Base-by-base conservation (phyloP, 2,329 filamentous ascomycete genomes). In the Nothopassalora personata region DNA sequence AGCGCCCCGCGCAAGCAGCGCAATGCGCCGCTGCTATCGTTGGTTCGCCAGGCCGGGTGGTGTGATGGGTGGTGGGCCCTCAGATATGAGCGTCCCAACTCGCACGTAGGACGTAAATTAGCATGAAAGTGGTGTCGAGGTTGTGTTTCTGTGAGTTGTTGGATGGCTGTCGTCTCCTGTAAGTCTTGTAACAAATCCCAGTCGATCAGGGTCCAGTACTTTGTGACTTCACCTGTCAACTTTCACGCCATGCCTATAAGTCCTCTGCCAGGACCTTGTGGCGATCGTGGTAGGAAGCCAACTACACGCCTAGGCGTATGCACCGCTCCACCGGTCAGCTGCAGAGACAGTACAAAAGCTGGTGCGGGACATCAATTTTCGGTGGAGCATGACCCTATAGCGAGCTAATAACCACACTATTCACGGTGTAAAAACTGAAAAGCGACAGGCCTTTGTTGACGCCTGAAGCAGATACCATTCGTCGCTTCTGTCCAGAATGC, bases 21-120 rank as follows among this genome's bases (percentile, higher is more conserved):
- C 62, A 54, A 27, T 23, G 63, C 62, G 60, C 62, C 58, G 60
- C 60, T 30, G 45, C 57, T 62, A 60, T 58, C 39, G 43, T 57
- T 34, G 23, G 62, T 19, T 36, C 58, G 57, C 62, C 62, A 64
- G 57, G 18, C 18, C 39, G 39, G 18, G 39, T 43, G 39, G 15
- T 23, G 23, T 23, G 23, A 23, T 23, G 23, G 23, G 23, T 23
- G 23, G 23, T 23, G 23, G 3, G 10, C 3, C 34, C 34, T 36
- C 34, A 36, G 11, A 10, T 11, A 11, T 36, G 34, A 36, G 10
- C 10, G 1, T 23, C 23, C 23, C 23, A 23, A 1, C 23, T 23
- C 23, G 23, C 23, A 23, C 23, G 23, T 23, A 23, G 23, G 23
- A 23, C 23, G 23, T 23, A 3, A 23, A 23, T 1, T 23, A 23